phyloP scores from a whole-genome alignment of 768 basidiomycete species.

The Phlegmacium glaucopus region DNA sequence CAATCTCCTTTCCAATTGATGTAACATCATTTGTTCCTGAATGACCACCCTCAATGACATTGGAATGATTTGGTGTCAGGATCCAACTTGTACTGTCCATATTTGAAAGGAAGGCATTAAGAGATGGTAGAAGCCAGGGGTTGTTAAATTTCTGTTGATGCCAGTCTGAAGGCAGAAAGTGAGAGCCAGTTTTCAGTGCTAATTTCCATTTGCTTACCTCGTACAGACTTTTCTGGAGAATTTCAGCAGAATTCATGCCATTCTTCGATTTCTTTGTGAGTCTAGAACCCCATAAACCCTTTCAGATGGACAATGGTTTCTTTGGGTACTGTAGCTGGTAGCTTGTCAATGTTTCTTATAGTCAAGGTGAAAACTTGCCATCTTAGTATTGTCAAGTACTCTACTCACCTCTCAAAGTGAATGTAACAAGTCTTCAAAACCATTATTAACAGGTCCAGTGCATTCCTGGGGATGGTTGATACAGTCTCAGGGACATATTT shows the following conservation, averaged over 20 bases:
- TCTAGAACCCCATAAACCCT: slow-evolving; percentile 9
- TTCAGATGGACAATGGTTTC: slow-evolving; percentile 12
- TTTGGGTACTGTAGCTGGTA: slow-evolving; percentile 4
- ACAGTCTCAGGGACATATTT: not conserved
- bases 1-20: slow-evolving; percentile 5
- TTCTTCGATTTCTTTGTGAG: slow-evolving; percentile 11
- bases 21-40: slow-evolving; percentile 13
- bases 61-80: slow-evolving; percentile 14
- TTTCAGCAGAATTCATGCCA: slow-evolving; percentile 14
- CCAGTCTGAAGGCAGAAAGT: too few species aligned
- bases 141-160: slow-evolving; percentile 13
- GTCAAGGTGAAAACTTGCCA: slow-evolving; percentile 4
- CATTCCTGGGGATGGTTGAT: not conserved
- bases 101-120: slow-evolving; percentile 15
- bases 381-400: not conserved
- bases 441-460: not conserved
- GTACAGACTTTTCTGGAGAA: slow-evolving; percentile 1
- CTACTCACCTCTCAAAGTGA: not conserved
- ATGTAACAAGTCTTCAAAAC: not conserved
- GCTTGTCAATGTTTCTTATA: slow-evolving; percentile 17
- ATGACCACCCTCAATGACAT: slow-evolving; percentile 16
- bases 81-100: slow-evolving; percentile 11
- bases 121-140: slow-evolving; percentile 13
- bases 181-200: too few species aligned
- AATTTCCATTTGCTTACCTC: too few species aligned